Evolutionary conservation across 1,139 yeast species (phyloP).

Genomic region (Saccharomyces hybrid): DNA sequence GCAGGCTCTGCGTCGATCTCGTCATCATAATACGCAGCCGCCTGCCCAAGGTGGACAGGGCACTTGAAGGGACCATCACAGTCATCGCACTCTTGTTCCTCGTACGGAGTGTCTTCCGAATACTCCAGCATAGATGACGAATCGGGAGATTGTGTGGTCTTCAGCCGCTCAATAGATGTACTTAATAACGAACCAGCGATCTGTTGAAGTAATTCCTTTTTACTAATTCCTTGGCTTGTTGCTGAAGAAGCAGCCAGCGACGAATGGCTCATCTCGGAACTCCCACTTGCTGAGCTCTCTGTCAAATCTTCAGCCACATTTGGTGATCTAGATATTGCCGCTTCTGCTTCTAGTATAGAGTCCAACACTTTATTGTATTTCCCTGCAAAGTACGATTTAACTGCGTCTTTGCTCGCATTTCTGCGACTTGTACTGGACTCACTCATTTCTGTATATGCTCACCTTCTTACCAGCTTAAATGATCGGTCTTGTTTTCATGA

Average conservation of each 20-base stretch:
- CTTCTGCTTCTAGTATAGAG: constrained; percentile 19
- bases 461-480: neutral
- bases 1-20: neutral
- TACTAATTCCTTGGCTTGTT: neutral
- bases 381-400: constrained; percentile 16
- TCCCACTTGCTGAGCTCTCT: constrained; percentile 4
- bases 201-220: constrained; percentile 44
- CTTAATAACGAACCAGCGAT: constrained; percentile 50
- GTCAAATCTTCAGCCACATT: constrained; percentile 6
- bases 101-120: neutral
- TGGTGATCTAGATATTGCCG: constrained; percentile 10
- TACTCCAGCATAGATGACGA: constrained; percentile 13
- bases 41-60: neutral
- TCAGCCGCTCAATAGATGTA: constrained; percentile 42
- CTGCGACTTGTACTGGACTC: constrained; percentile 1
- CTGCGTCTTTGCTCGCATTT: constrained; percentile 6
- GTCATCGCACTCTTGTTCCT: neutral
- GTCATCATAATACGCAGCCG: neutral
- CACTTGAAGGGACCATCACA: neutral
- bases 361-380: constrained; percentile 24
- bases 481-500: no score
- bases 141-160: constrained; percentile 20
- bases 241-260: neutral
- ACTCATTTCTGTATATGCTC: neutral
- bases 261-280: constrained; percentile 20